Percentiles rank a stretch among this genome's conserved stretches.
phyloP scores from a whole-genome alignment of 176 grass and related monocot genomes.

The Musa beccarii region DNA sequence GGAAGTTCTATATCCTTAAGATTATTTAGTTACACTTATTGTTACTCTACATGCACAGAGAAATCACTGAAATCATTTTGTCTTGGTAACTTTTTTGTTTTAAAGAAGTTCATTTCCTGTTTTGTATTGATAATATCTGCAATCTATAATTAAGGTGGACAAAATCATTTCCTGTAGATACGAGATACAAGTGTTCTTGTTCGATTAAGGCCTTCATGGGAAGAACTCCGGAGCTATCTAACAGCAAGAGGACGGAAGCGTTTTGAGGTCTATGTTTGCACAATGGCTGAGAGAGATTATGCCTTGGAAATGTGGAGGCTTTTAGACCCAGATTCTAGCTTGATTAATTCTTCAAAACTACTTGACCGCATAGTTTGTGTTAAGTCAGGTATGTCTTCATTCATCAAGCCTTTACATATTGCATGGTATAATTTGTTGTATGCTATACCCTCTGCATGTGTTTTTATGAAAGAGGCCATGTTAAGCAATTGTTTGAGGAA shows the following conservation, averaged over 20 bases:
- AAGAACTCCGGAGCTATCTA: slow-evolving; percentile 90
- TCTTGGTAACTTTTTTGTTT: neutral
- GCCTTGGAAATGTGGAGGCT: slow-evolving; percentile 99
- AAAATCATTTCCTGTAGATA: slow-evolving; percentile 50
- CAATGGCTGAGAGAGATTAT: slow-evolving; percentile 99
- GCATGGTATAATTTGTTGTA: neutral
- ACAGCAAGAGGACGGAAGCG: slow-evolving; percentile 90
- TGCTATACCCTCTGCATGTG: neutral
- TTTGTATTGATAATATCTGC: neutral
- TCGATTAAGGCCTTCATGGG: slow-evolving; percentile 82
- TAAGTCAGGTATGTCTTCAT: slow-evolving; percentile 61
- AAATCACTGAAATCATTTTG: neutral
- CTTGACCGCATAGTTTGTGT: slow-evolving; percentile 88
- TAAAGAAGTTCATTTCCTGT: neutral
- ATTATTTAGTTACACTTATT: neutral
- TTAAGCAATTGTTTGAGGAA: too few species aligned
- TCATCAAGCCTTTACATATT: neutral
- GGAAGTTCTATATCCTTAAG: neutral
- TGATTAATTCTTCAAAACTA: slow-evolving; percentile 77
- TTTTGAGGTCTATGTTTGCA: slow-evolving; percentile 99
- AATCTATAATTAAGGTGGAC: neutral
- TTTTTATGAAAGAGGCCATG: too few species aligned
- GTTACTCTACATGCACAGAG: neutral
- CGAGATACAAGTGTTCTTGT: slow-evolving; percentile 96
- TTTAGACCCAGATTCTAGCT: slow-evolving; percentile 81